Evolutionary conservation across 2,329 filamentous ascomycete species (phyloP).

Genomic region (Colletotrichum spaethianum): DNA sequence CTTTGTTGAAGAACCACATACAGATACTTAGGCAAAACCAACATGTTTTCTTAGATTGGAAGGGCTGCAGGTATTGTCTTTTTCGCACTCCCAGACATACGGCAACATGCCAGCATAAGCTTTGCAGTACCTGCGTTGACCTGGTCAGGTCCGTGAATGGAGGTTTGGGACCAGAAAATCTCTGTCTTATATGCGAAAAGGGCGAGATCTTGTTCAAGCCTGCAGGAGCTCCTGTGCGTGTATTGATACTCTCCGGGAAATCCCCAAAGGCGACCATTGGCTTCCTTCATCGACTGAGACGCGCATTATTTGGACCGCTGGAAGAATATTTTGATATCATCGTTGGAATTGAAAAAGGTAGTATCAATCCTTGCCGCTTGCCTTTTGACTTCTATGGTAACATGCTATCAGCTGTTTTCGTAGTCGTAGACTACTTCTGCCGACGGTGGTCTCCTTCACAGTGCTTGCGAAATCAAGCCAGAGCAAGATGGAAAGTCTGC

Average conservation of each 20-base stretch:
- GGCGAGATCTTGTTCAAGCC: neutral
- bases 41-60: neutral
- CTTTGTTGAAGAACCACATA: neutral
- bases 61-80: neutral
- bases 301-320: neutral
- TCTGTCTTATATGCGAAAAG: neutral
- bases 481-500: neutral
- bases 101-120: neutral
- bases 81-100: neutral
- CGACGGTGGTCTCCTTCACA: neutral
- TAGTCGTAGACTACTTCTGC: neutral
- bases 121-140: neutral
- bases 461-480: neutral
- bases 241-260: neutral
- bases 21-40: neutral
- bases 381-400: too few species aligned
- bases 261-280: neutral
- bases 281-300: neutral
- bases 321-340: slow-evolving; percentile 2
- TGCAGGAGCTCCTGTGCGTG: neutral
- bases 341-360: neutral
- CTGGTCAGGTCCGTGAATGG: neutral
- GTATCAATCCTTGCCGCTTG: neutral
- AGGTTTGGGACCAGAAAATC: neutral
- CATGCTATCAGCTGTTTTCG: neutral